These are phyloP conservation scores for Daldinia childiae DNA, from an alignment of 495 filamentous ascomycete genomes.

Conservation along the genomic window DNA sequence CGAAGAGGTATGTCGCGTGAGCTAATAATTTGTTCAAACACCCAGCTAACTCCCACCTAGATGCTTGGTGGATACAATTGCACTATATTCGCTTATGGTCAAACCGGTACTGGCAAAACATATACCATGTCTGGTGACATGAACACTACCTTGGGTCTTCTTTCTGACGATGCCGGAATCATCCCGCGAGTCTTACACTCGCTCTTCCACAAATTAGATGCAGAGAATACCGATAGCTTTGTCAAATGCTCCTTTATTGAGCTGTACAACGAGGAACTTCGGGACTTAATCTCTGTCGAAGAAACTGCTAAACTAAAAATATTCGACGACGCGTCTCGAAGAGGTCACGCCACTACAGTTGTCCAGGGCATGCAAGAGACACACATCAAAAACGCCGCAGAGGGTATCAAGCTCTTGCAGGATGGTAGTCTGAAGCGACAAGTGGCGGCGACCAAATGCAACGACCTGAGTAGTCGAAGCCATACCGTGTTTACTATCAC, in stretches of 20 bases:
- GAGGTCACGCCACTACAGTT: constrained; percentile 77
- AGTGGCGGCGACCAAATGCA: constrained; percentile 97
- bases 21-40: background rate
- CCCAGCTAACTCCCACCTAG: constrained; percentile 53
- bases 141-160: constrained; percentile 80
- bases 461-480: constrained; percentile 93
- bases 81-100: constrained; percentile 98
- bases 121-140: constrained; percentile 99
- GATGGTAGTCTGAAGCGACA: constrained; percentile 91
- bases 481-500: constrained; percentile 98
- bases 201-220: constrained; percentile 82
- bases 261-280: constrained; percentile 95
- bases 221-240: constrained; percentile 80
- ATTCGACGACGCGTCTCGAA: constrained; percentile 87
- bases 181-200: constrained; percentile 89
- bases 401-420: constrained; percentile 89
- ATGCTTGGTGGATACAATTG: constrained; percentile 98
- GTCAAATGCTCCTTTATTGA: constrained; percentile 99
- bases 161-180: constrained; percentile 92
- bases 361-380: constrained; percentile 98
- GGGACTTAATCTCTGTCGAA: constrained; percentile 83
- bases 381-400: constrained; percentile 82
- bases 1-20: constrained; percentile 74
- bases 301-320: constrained; percentile 91
- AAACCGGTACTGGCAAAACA: constrained; percentile 97